A percentile compares a stretch with the other conserved stretches of the same genome.
Conservation (phyloP, 768 basidiomycete species). For the Suillus cothurnatus region DNA sequence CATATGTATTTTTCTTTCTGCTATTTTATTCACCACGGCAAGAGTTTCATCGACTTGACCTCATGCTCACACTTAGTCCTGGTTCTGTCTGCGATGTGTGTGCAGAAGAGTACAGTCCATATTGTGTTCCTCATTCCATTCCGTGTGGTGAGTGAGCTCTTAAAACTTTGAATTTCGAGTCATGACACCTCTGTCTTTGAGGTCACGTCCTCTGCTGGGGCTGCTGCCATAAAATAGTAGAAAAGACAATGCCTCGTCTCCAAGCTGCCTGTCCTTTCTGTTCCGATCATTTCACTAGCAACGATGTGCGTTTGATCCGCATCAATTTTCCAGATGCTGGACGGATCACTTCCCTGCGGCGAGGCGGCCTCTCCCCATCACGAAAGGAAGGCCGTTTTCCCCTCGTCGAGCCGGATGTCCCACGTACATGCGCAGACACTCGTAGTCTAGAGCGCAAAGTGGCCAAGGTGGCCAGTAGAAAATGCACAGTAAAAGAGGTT, state of each 20-base stretch:
- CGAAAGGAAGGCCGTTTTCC: conserved; percentile 51
- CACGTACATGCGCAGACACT: conserved; percentile 53
- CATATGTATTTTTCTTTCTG: conserved; percentile 34
- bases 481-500: conserved; percentile 87
- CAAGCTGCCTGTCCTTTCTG: conserved; percentile 82
- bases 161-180: too few species aligned
- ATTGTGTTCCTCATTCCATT: conserved; percentile 75
- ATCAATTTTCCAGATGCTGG: conserved; percentile 72
- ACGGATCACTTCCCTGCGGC: conserved; percentile 65
- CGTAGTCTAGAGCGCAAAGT: conserved; percentile 78
- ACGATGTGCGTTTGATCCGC: conserved; percentile 73
- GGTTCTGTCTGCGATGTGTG: conserved; percentile 89
- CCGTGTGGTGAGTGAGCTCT: conserved; percentile 63
- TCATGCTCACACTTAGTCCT: conserved; percentile 80
- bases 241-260: conserved; percentile 73
- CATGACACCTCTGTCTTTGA: too few species aligned
- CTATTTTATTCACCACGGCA: conserved; percentile 49
- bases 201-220: conserved; percentile 75
- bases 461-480: conserved; percentile 75
- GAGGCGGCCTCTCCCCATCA: conserved; percentile 47
- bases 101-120: conserved; percentile 80
- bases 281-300: conserved; percentile 69
- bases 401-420: conserved; percentile 40
- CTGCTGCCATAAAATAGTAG: conserved; percentile 79
- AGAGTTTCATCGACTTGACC: conserved; percentile 40